Evolutionary conservation across 1,284 basidiomycete genomes (phyloP).

Genomic region (Ceratobasidium sp.): DNA sequence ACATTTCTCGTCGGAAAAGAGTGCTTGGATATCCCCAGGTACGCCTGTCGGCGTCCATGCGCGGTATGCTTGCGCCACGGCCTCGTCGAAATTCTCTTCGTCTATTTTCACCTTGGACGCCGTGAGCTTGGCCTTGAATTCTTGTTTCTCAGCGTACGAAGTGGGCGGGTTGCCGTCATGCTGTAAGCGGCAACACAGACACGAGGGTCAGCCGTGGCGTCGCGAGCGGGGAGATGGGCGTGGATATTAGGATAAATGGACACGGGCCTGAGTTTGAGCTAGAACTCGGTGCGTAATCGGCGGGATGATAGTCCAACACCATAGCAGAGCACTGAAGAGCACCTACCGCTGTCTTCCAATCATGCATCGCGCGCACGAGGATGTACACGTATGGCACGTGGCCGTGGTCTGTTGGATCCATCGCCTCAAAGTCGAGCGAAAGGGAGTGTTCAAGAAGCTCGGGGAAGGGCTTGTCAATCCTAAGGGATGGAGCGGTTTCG

Average conservation of each 20-base stretch:
- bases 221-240: slow-evolving; percentile 4
- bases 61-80: slow-evolving; percentile 79
- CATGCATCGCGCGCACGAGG: slow-evolving; percentile 79
- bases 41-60: slow-evolving; percentile 66
- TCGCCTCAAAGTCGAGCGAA: slow-evolving; percentile 70
- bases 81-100: slow-evolving; percentile 97
- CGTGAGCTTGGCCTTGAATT: slow-evolving; percentile 73
- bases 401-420: slow-evolving; percentile 85
- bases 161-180: slow-evolving; percentile 70
- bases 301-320: slow-evolving; percentile 5
- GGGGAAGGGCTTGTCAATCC: slow-evolving; percentile 89
- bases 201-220: background rate
- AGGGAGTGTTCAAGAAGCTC: slow-evolving; percentile 74
- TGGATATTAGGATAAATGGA: slow-evolving; percentile 27
- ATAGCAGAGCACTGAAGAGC: background rate
- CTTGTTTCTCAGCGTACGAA: slow-evolving; percentile 72
- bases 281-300: background rate
- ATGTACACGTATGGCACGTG: slow-evolving; percentile 89
- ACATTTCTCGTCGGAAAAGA: slow-evolving; percentile 63
- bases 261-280: background rate
- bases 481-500: slow-evolving; percentile 80
- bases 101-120: slow-evolving; percentile 74
- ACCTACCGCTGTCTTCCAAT: slow-evolving; percentile 77
- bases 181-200: slow-evolving; percentile 48
- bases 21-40: slow-evolving; percentile 66